Evolutionary conservation across 1,139 yeast genomes (phyloP), one percentile per base, ranked within the genome.

Genomic region (Blastobotrys persicus): DNA sequence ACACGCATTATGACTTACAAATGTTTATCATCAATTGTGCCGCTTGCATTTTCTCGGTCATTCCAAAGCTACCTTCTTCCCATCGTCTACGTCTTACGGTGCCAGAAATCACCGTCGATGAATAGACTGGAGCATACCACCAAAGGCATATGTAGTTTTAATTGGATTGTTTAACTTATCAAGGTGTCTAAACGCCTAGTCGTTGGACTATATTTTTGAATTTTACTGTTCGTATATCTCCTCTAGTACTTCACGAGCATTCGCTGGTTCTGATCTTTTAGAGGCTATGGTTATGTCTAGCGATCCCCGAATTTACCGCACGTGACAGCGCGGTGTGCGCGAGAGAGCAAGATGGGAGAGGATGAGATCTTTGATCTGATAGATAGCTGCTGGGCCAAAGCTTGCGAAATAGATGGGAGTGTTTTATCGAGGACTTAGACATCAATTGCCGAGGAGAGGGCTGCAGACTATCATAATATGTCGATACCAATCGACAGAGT

Each of bases 1-100:
- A 91, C 67, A 82, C 95, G 26, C 84, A 82, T 64, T 91, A 89
- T 69, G 92, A 89, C 65, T 71, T 88, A 56, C 80, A 81, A 58
- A 77, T 86, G 65, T 92, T 91, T 66, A 71, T 88, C 31, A 76
- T 88, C 61, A 92, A 92, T 69, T 82, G 91, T 14, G 74, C 82
- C 44, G 81, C 94, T 53, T 91, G 97, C 64, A 73, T 88, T 59
- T 83, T 88, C 49, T 81, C 79, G 18, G 96, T 92, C 38, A 77
- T 91, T 45, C 98, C 98, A 47, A 92, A 92, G 67, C 76, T 92
- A 61, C 96, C 98, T 6, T 60, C 71, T 19, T 61, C 69, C 46
- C 75, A 71, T 59, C 60, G 75, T 17, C 61, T 71, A 48, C 59
- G 75, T 38, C 55, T 70, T 32, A 56, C 66, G 13, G 68, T 69